Conservation (phyloP, 148 eudicot genomes). For the Spergularia bocconei region DNA sequence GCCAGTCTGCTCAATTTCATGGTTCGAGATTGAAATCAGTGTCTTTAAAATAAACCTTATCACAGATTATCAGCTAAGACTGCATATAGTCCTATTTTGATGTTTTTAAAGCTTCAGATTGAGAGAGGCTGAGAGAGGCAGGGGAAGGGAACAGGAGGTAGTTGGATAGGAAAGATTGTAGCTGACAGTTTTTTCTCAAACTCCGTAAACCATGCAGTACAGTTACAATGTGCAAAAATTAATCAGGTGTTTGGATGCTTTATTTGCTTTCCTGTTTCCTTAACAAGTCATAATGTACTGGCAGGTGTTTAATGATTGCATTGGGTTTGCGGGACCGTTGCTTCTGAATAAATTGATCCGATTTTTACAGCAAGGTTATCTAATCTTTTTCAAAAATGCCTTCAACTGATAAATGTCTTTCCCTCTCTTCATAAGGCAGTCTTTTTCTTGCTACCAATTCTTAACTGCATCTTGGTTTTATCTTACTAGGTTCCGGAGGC, state of each 20-base stretch:
- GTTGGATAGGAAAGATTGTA: no score
- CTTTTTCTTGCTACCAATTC: neutral
- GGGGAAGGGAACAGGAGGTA: no score
- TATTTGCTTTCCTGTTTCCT: neutral
- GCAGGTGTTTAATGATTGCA: conserved; percentile 85
- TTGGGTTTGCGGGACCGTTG: conserved; percentile 87
- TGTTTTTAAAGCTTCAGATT: no score
- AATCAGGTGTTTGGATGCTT: neutral
- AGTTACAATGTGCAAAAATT: no score
- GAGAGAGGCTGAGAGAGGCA: no score
- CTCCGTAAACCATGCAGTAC: no score
- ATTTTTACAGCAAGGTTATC: conserved; percentile 78
- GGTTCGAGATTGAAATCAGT: no score
- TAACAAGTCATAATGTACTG: conserved; percentile 19
- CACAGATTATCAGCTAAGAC: no score
- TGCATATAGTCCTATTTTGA: no score
- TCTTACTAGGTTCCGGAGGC: conserved; percentile 53
- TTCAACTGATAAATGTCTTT: neutral
- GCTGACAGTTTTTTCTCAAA: no score
- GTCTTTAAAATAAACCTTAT: no score
- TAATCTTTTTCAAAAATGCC: neutral
- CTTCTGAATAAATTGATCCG: conserved; percentile 77
- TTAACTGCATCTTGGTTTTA: conserved; percentile 17
- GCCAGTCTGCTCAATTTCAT: no score
- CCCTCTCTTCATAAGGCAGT: neutral